Conservation (phyloP, 1,284 basidiomycete genomes). For the Ceratobasidium sp. region DNA sequence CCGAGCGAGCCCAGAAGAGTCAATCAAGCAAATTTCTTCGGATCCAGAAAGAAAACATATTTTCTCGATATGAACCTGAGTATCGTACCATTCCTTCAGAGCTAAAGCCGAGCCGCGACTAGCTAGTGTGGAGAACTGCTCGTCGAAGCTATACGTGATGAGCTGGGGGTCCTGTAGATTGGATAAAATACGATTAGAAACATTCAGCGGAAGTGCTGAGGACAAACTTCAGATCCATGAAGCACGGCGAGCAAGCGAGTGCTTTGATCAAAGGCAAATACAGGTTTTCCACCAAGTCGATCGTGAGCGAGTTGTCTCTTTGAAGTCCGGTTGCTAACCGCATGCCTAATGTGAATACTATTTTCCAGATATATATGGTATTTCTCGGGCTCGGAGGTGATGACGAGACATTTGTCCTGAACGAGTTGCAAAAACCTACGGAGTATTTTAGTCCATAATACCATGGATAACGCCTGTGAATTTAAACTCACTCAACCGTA, state of each 20-base stretch:
- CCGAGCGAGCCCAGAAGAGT: conserved; percentile 36
- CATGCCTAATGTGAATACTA: background rate
- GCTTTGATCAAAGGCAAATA: conserved; percentile 29
- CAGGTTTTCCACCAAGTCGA: conserved; percentile 15
- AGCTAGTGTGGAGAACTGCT: background rate
- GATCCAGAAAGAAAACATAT: conserved; percentile 44
- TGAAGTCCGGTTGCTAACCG: background rate
- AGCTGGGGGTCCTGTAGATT: background rate
- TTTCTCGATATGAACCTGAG: background rate
- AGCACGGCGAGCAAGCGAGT: background rate
- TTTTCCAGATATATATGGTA: conserved; percentile 26
- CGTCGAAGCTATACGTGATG: background rate
- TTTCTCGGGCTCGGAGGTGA: background rate
- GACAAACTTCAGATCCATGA: conserved; percentile 13
- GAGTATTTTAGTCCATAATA: background rate
- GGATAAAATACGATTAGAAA: background rate
- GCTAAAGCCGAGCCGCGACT: background rate
- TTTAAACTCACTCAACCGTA: too few species aligned
- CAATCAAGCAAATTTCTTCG: conserved; percentile 46
- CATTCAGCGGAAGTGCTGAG: background rate
- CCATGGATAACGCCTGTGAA: too few species aligned
- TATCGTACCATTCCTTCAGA: conserved; percentile 46
- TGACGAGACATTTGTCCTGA: conserved; percentile 27
- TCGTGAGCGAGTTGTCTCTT: conserved; percentile 18
- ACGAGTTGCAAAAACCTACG: conserved; percentile 17